phyloP scores from a whole-genome alignment of 768 basidiomycete species.

The Trametes cingulata region DNA sequence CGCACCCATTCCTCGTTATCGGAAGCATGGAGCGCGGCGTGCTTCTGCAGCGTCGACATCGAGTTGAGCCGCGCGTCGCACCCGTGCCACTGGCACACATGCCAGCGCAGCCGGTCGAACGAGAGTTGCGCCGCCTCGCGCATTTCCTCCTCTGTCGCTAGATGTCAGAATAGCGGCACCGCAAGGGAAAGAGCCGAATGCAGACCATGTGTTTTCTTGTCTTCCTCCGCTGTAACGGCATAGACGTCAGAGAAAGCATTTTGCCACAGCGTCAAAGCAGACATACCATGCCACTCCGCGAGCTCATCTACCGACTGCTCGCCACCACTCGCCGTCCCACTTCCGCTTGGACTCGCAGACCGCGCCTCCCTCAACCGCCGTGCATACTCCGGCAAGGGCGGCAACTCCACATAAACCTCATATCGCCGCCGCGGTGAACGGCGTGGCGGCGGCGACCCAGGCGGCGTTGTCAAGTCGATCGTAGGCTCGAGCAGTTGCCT shows the following conservation, averaged over 20 bases:
- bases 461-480: background rate
- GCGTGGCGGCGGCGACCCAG: background rate
- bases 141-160: conserved; percentile 41
- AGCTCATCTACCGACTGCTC: conserved; percentile 12
- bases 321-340: background rate
- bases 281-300: conserved; percentile 12
- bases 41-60: conserved; percentile 46
- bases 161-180: background rate
- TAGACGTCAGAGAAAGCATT: background rate
- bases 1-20: conserved; percentile 33
- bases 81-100: conserved; percentile 58
- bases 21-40: conserved; percentile 44
- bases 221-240: conserved; percentile 4
- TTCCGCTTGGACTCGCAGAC: background rate
- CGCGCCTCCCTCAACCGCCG: background rate
- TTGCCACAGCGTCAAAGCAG: background rate
- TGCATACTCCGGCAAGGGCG: conserved; percentile 20
- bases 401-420: conserved; percentile 20
- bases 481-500: background rate
- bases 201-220: conserved; percentile 5
- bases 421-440: background rate
- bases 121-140: conserved; percentile 48
- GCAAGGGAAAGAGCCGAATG: background rate
- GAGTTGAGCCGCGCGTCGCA: conserved; percentile 61
- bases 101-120: conserved; percentile 46